A percentile compares a stretch with the other conserved stretches of the same genome.
These are phyloP conservation scores for Dioszegia crocea DNA, from an alignment of 768 basidiomycete species.

Conservation along the genomic window DNA sequence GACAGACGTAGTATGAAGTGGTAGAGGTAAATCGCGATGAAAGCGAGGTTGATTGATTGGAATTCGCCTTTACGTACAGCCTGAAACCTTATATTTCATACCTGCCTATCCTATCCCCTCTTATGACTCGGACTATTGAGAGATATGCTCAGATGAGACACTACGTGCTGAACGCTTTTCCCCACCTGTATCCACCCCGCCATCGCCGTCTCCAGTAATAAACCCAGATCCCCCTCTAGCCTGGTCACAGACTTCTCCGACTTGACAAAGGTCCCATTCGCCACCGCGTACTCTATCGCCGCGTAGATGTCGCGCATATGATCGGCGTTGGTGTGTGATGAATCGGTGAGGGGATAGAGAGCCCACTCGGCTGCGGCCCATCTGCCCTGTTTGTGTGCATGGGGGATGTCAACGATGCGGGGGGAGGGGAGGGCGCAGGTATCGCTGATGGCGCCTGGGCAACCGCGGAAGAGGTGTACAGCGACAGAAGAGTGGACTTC, in stretches of 20 bases:
- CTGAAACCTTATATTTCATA: background rate
- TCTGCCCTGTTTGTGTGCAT: background rate
- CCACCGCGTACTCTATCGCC: conserved; percentile 7
- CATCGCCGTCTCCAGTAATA: conserved; percentile 7
- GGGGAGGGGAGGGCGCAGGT: background rate
- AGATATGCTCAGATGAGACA: conserved; percentile 8
- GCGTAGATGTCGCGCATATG: conserved; percentile 15
- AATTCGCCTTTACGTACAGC: background rate
- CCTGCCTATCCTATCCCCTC: background rate
- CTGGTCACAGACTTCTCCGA: conserved; percentile 9
- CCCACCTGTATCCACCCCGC: conserved; percentile 17
- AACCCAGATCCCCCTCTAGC: conserved; percentile 8
- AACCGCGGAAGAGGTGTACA: conserved; percentile 12
- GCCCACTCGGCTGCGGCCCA: conserved; percentile 14
- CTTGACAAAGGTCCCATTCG: conserved; percentile 5
- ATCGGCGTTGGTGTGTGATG: background rate
- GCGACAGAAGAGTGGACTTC: conserved; percentile 2
- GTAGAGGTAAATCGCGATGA: too few relatives aligned
- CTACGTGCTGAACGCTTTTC: conserved; percentile 12
- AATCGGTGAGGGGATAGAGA: conserved; percentile 6
- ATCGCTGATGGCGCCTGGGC: conserved; percentile 6
- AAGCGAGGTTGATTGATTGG: background rate
- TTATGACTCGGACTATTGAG: conserved; percentile 12
- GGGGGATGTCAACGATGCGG: conserved; percentile 3
- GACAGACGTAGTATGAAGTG: too few relatives aligned